Base-by-base conservation (phyloP, 1,284 basidiomycete species). In the Rhodotorula mucilaginosa region DNA sequence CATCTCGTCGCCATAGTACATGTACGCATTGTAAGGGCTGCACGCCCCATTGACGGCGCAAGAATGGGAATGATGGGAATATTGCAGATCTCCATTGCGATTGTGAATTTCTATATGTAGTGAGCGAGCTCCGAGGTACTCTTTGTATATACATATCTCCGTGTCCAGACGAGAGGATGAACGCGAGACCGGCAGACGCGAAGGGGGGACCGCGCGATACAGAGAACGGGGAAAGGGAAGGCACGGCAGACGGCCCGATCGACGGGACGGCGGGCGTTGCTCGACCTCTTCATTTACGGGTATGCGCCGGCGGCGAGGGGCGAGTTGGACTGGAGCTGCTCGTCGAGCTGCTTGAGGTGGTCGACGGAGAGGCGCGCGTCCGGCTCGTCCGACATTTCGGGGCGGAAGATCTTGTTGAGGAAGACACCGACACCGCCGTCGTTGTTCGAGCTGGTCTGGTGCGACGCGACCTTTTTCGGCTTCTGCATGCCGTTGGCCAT, bases 401-500 rank as follows among this genome's bases (percentile, higher is more conserved):
- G 71, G 48, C 73, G 70, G 73, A 74, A 74, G 70, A 74, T 59
- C 39, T 59, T 59, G 70, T 74, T 67, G 54, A 76, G 71, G 70
- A 73, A 76, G 31, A 61, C 44, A 47, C 75, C 75, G 57, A 77
- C 75, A 29, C 75, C 75, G 46, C 56, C 70, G 19, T 61, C 67
- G 64, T 72, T 58, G 67, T 72, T 72, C 48, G 67, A 66, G 23
- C 26, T 26, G 16, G 70, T 72, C 31, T 52, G 46, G 67, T 62
- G 71, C 64, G 69, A 64, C 58, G 70, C 70, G 21, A 71, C 66
- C 7, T 54, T 58, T n/a, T 73, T 63, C 34, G 75, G 75, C 63
- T 72, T 72, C 10, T 61, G 59, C 75, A 77, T 77, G 54, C 71
- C 75, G 71, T 77, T 77, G 48, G 52, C 74, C 74, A 77, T 75